Base-by-base conservation (phyloP, 371 early-diverging fungal species). In the Haplosporangium sp. region DNA sequence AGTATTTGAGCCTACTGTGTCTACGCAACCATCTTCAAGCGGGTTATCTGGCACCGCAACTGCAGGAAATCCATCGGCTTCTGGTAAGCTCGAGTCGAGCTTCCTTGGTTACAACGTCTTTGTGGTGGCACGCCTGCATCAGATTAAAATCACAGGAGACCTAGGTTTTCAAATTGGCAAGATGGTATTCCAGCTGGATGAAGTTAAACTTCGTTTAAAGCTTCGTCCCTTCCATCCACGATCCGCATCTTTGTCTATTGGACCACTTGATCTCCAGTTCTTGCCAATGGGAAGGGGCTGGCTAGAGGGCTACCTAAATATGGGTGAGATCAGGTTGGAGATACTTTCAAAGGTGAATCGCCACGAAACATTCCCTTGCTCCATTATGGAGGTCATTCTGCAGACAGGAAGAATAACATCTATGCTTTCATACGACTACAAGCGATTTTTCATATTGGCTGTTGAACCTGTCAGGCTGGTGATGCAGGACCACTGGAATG, bases 161-260 rank as follows among this genome's bases (percentile, higher is more conserved):
- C 76, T 95, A 17, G 94, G 95, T 3, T 94, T 93, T 64, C 91
- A 92, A 7, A 91, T 95, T 44, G 96, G 95, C 17, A 91, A 88
- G 65, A 85, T 92, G 40, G 84, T 79, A 5, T 73, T 90, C 17
- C 67, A 64, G 4, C 84, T 90, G n/a, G 71, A 87, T 47, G 84
- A 88, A 47, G 67, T 91, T 3, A 67, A 79, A 0, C 44, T 92
- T 38, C 73, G 84, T 10, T 84, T 86, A 0, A 86, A 91, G 59
- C 77, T 84, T 48, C 65, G 86, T 15, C 91, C 92, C 4, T 76
- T 64, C 34, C 78, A 78, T 20, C 83, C 88, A 3, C 83, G 86
- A 13, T 85, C 84, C 1, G 55, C 86, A 0, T 82, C 79, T 17
- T 52, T 90, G 15, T 79, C 83, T 0, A 74, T 87, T 20, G 88